Conservation (phyloP, 2,329 filamentous ascomycete genomes). For the Lithohypha guttulata region DNA sequence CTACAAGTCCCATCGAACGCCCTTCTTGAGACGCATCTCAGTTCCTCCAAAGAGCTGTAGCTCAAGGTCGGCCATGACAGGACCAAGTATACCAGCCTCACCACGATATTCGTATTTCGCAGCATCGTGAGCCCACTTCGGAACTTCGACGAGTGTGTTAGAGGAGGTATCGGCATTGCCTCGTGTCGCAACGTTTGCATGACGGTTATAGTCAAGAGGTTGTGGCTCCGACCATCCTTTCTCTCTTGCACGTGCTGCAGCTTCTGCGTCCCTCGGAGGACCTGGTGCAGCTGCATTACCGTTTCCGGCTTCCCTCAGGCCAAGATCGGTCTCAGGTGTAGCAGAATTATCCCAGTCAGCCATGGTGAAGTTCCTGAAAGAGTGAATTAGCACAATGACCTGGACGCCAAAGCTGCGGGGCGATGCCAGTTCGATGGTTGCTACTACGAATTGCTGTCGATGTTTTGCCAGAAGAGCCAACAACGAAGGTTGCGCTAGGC, state of each 20-base stretch:
- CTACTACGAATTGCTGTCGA: no score
- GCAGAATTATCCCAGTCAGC: slow-evolving; percentile 3
- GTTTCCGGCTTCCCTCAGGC: no score
- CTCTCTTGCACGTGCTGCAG: slow-evolving; percentile 9
- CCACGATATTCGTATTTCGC: slow-evolving; percentile 72
- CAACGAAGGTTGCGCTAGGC: no score
- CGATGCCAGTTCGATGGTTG: no score
- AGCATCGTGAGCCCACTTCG: slow-evolving; percentile 46
- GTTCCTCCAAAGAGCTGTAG: slow-evolving; percentile 57
- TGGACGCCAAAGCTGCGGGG: background rate
- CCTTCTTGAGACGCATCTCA: slow-evolving; percentile 41
- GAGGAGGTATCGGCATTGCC: slow-evolving; percentile 1
- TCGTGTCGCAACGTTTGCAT: no score
- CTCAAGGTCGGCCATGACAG: slow-evolving; percentile 60
- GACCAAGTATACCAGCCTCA: slow-evolving; percentile 76
- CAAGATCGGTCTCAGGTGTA: no score
- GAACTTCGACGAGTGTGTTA: slow-evolving; percentile 2
- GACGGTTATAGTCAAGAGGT: slow-evolving; percentile 13
- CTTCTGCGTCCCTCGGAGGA: slow-evolving; percentile 9
- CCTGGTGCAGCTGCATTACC: slow-evolving; percentile 5
- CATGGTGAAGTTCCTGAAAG: background rate
- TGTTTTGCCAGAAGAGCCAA: no score
- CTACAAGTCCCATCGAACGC: slow-evolving; percentile 55
- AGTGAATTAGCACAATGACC: background rate
- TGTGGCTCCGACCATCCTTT: slow-evolving; percentile 16